phyloP scores from a whole-genome alignment of 805 yeast species.

The Starmerella gropengiesseri region DNA sequence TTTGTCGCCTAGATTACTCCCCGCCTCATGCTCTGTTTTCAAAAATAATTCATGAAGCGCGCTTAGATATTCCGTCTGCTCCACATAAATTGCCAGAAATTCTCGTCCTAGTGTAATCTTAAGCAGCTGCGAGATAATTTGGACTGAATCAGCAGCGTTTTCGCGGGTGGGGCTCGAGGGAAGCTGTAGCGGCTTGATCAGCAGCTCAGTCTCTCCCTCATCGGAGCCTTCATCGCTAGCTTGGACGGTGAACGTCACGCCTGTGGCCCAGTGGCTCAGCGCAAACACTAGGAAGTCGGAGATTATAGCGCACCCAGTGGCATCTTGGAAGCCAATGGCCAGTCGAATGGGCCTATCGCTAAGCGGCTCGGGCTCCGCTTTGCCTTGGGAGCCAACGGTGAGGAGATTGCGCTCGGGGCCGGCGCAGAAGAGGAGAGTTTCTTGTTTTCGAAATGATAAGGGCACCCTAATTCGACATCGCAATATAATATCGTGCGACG shows the following conservation, averaged over 20 bases:
- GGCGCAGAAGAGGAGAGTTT: slow-evolving; percentile 89
- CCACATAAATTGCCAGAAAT: slow-evolving; percentile 46
- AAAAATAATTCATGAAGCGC: slow-evolving; percentile 43
- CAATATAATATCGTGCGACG: slow-evolving; percentile 47
- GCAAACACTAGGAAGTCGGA: slow-evolving; percentile 72
- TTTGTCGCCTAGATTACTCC: slow-evolving; percentile 26
- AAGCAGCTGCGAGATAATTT: slow-evolving; percentile 48
- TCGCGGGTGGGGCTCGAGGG: slow-evolving; percentile 49
- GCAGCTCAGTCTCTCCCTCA: slow-evolving; percentile 57
- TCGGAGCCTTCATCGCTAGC: slow-evolving; percentile 4
- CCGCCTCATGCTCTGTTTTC: slow-evolving; percentile 29
- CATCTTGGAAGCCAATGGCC: slow-evolving; percentile 86
- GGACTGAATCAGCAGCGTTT: slow-evolving; percentile 45
- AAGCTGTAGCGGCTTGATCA: slow-evolving; percentile 66
- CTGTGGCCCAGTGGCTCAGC: slow-evolving; percentile 37
- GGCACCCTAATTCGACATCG: slow-evolving; percentile 59
- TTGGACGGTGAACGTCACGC: slow-evolving; percentile 13
- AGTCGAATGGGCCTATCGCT: slow-evolving; percentile 35
- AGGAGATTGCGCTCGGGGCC: slow-evolving; percentile 37
- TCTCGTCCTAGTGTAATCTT: slow-evolving; percentile 53
- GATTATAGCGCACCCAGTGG: slow-evolving; percentile 72
- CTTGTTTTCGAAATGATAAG: slow-evolving; percentile 84
- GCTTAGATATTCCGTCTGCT: slow-evolving; percentile 42
- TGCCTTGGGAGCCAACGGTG: background rate
- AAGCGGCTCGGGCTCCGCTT: background rate